Evolutionary conservation across 768 basidiomycete species (phyloP), one percentile per base, ranked within the genome.

Genomic region (Leccinum subgranulosum): DNA sequence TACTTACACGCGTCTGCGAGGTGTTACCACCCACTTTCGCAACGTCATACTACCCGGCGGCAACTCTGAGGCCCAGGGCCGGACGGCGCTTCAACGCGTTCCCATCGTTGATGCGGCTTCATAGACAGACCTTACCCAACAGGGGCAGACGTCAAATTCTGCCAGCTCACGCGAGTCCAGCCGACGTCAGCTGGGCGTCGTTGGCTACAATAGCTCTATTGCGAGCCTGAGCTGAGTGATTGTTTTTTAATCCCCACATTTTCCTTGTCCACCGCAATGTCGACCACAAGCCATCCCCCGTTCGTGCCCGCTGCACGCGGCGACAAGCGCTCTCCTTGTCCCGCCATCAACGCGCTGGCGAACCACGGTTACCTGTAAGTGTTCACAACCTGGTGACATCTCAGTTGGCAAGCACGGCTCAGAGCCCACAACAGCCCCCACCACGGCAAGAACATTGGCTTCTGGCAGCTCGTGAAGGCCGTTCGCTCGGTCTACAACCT

Each of bases 361-460:
- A 90, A 90, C 63, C 86, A 90, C 54, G 84, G 85, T 0, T 89
- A 87, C 60, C 75, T 90, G 87, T 90, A 65, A 65, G 85, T 75
- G 6, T 29, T 15, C 9, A 23, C 6, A 31, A 6, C 12, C 46
- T 31, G 15, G n/a, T 19, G 6, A 17, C 3, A 8, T 39, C 3
- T 43, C 15, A 23, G 23, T 23, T 23, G 23, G 23, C 23, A 27
- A 46, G 34, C 59, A 48, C 17, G n/a, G 31, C 53, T 53, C 47
- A 63, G 12, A 36, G 31, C 19, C 39, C 19, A 7, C 87, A 7
- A 60, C 33, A 87, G 86, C 17, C 76, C 83, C 0, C 84, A 75
- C 43, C 66, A 77, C 45, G 88, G 88, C 5, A 74, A 66, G 31
- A 62, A 81, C 52, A 77, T 91, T 23, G 64, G 75, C 3, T 78